A percentile compares a stretch with the other conserved stretches of the same genome.
These are phyloP conservation scores for Penicillium sp. DNA, from an alignment of 2,329 filamentous ascomycete species.

Conservation along the genomic window DNA sequence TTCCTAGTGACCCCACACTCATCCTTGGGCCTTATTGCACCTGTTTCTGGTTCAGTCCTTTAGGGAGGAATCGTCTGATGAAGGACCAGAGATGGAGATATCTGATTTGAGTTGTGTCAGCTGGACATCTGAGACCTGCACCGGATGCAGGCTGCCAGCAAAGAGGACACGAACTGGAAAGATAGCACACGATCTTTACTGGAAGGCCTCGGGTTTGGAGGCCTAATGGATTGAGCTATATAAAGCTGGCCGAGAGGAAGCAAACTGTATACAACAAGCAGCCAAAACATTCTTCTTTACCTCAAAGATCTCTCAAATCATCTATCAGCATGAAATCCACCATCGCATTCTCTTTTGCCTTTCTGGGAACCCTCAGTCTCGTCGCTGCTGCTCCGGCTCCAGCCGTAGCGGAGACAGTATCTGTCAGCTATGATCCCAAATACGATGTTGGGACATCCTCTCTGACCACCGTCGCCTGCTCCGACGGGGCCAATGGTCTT, in stretches of 20 bases:
- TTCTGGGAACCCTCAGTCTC: conserved; percentile 26
- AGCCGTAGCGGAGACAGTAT: conserved; percentile 26
- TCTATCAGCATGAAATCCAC: conserved; percentile 30
- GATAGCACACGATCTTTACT: conserved; percentile 12
- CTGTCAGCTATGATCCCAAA: conserved; percentile 68
- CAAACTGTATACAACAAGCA: conserved; percentile 3
- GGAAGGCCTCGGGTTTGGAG: not conserved
- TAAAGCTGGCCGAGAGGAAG: not conserved
- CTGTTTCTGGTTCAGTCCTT: not conserved
- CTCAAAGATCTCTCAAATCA: not conserved
- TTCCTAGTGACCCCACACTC: conserved; percentile 5
- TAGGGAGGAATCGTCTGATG: not conserved
- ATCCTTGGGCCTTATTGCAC: conserved; percentile 5
- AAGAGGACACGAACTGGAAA: not conserved
- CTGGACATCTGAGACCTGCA: conserved; percentile 20
- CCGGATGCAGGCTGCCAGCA: conserved; percentile 1
- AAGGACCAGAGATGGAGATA: not conserved
- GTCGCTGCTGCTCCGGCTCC: conserved; percentile 26
- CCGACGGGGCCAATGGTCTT: conserved; percentile 39
- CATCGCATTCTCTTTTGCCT: conserved; percentile 18
- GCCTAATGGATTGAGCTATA: conserved; percentile 14
- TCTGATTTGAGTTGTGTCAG: conserved; percentile 5
- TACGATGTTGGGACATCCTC: conserved; percentile 64
- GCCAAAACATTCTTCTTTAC: not conserved
- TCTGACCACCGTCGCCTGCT: conserved; percentile 53